Base-by-base conservation (phyloP, 1,284 basidiomycete species). In the Boletus semigastroideus region DNA sequence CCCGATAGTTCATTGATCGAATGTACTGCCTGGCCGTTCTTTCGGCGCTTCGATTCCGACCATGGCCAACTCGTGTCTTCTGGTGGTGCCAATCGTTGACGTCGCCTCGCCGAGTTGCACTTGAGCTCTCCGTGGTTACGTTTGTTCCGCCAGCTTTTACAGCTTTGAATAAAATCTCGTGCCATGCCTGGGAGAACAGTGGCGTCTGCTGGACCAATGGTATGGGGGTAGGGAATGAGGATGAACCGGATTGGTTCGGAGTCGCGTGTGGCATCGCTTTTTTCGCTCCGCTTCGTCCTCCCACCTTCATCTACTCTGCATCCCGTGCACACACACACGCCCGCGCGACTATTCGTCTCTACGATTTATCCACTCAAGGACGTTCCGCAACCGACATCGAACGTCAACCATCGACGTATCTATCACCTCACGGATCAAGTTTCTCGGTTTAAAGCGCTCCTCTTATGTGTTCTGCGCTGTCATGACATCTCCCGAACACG, bases 401-500 rank as follows among this genome's bases (percentile, higher is more conserved):
- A 11, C 3, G 3, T 22, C 22, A 22, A 5, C 3, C 22, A 22
- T 22, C 22, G 17, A 43, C 41, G n/a, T 36, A 45, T 46, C 33
- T 36, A 45, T 46, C 33, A 27, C 25, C 25, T 31, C 31, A 40
- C 33, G 33, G 51, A 52, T 49, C 33, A 37, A 9, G 6, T 9
- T 11, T 22, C 20, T 22, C n/a, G 14, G 25, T 51, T 39, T 37
- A n/a, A 36, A 46, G 20, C 13, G 20, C 42, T 44, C 42, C 40
- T 48, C 46, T 42, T 58, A 65, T 68, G 64, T 44, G 28, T 43
- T 44, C 47, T 22, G 44, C 28, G 38, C 20, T 33, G 37, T 51
- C 47, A 70, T 70, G 66, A 67, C 66, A 34, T 56, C 53, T 37
- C 44, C 54, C 52, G 56, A 70, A 14, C 61, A 59, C 46, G 48